Conservation (phyloP, 192 early-diverging fungal species). For the Chytriomyces sp. region DNA sequence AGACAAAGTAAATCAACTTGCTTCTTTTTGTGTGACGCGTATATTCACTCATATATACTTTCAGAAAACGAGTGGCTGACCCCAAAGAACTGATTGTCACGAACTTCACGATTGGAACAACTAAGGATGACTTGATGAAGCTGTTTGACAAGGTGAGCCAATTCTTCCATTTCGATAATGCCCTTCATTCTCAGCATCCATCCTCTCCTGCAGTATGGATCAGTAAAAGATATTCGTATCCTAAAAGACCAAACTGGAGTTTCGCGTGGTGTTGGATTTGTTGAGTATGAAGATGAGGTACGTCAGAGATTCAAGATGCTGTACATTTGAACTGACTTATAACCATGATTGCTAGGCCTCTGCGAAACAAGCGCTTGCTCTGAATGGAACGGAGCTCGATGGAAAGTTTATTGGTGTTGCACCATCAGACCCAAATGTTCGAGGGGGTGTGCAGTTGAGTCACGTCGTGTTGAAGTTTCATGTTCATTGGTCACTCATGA, state of each 20-base stretch:
- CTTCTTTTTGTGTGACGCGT: neutral
- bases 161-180: neutral
- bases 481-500: neutral
- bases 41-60: neutral
- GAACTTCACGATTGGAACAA: conserved; percentile 47
- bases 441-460: conserved; percentile 20
- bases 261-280: conserved; percentile 47
- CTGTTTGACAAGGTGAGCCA: conserved; percentile 34
- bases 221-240: conserved; percentile 47
- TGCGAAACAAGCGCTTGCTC: conserved; percentile 42
- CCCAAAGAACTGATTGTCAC: conserved; percentile 49
- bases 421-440: conserved; percentile 52
- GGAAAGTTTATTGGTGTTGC: conserved; percentile 47
- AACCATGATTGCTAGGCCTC: conserved; percentile 10
- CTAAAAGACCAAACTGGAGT: conserved; percentile 30
- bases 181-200: neutral
- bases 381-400: conserved; percentile 47
- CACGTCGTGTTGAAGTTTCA: neutral
- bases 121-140: conserved; percentile 40
- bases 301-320: neutral
- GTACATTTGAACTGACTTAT: neutral
- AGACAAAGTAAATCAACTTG: conserved; percentile 29
- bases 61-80: conserved; percentile 41
- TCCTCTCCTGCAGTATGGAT: conserved; percentile 44
- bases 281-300: conserved; percentile 51